Evolutionary conservation across 148 eudicot species (phyloP).

Genomic region (Vaccinium corymbosum): DNA sequence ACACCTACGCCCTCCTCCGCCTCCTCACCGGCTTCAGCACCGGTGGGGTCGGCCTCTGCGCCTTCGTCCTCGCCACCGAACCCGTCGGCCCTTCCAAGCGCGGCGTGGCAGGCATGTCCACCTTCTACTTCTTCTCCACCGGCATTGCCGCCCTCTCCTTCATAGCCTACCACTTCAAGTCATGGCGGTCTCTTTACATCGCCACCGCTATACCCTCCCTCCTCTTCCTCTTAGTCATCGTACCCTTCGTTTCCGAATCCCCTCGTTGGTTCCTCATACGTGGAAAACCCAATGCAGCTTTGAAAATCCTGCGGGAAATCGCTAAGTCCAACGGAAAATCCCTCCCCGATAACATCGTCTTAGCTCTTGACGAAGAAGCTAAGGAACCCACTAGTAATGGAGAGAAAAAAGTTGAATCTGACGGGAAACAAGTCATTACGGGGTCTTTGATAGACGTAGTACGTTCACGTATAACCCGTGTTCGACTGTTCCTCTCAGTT

Average conservation of each 20-base stretch:
- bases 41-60: slow-evolving; percentile 82
- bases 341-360: slow-evolving; percentile 40
- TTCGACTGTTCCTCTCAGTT: slow-evolving; percentile 56
- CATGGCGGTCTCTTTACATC: slow-evolving; percentile 70
- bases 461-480: slow-evolving; percentile 46
- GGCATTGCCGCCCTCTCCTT: slow-evolving; percentile 68
- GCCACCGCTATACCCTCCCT: slow-evolving; percentile 73
- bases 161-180: slow-evolving; percentile 55
- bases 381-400: neutral
- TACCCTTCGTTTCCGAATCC: slow-evolving; percentile 80
- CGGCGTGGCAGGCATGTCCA: slow-evolving; percentile 81
- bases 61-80: slow-evolving; percentile 80
- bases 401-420: neutral
- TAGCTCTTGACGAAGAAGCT: slow-evolving; percentile 56
- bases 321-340: slow-evolving; percentile 44
- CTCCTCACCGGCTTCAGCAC: slow-evolving; percentile 67
- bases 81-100: slow-evolving; percentile 72
- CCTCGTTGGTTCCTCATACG: slow-evolving; percentile 84
- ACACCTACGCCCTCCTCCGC: slow-evolving; percentile 48
- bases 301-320: slow-evolving; percentile 53
- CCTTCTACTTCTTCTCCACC: slow-evolving; percentile 80
- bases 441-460: slow-evolving; percentile 74
- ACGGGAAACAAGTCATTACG: slow-evolving; percentile 22
- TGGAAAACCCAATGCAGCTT: slow-evolving; percentile 42
- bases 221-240: slow-evolving; percentile 42